Conservation (phyloP, 495 filamentous ascomycete species). For the Trichoderma asperelloides region DNA sequence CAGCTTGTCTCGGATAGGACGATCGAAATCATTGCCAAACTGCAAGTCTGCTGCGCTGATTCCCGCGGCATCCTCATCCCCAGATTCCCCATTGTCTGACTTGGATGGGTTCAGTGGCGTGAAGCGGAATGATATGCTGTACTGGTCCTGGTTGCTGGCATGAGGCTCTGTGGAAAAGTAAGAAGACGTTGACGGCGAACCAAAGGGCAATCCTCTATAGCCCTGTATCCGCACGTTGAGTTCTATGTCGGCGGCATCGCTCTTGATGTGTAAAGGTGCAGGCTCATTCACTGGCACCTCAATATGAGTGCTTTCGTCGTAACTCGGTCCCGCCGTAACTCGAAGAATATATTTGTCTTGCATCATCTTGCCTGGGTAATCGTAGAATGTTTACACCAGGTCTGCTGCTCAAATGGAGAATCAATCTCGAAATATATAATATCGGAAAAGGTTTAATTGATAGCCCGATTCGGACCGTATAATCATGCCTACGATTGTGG, state of each 20-base stretch:
- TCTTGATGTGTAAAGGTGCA: slow-evolving; percentile 46
- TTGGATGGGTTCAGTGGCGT: slow-evolving; percentile 40
- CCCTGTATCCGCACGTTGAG: slow-evolving; percentile 62
- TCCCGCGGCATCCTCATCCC: slow-evolving; percentile 13
- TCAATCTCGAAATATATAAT: not conserved
- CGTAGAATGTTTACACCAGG: not conserved
- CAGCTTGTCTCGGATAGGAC: slow-evolving; percentile 74
- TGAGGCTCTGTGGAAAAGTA: slow-evolving; percentile 71
- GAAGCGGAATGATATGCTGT: slow-evolving; percentile 71
- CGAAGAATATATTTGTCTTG: slow-evolving; percentile 58
- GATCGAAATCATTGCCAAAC: slow-evolving; percentile 89
- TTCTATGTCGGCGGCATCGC: slow-evolving; percentile 47
- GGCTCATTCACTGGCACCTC: slow-evolving; percentile 63
- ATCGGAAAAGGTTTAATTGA: not conserved
- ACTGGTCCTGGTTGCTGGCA: slow-evolving; percentile 55
- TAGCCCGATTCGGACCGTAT: not conserved
- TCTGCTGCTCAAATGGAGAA: not conserved
- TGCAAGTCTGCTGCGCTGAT: slow-evolving; percentile 67
- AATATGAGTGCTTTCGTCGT: slow-evolving; percentile 57
- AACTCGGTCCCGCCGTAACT: slow-evolving; percentile 66
- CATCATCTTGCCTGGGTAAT: slow-evolving; percentile 24
- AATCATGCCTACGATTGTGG: not conserved
- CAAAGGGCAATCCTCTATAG: slow-evolving; percentile 47
- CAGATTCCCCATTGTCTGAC: not conserved
- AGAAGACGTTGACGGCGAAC: slow-evolving; percentile 48